These are phyloP conservation scores for Leptomonas pyrrhocoris DNA, from an alignment of 208 protist species.

Conservation along the genomic window DNA sequence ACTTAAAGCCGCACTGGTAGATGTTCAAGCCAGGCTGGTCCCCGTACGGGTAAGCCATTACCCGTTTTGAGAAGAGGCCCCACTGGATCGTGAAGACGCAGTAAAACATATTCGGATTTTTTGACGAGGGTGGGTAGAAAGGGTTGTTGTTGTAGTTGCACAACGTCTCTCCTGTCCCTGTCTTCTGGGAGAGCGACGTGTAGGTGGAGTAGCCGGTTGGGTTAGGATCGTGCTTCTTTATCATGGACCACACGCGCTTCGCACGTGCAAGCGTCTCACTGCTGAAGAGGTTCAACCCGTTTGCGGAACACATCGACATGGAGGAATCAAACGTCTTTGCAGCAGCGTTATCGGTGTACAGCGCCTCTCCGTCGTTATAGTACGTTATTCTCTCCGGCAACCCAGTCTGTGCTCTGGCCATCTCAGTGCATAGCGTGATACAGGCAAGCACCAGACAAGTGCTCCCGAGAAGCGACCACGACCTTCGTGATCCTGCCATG, in stretches of 20 bases:
- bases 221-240: background rate
- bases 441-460: background rate
- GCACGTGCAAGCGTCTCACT: background rate
- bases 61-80: background rate
- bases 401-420: background rate
- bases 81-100: slow-evolving; percentile 15
- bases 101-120: background rate
- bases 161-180: background rate
- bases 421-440: background rate
- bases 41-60: background rate
- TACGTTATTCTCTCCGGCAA: background rate
- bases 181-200: slow-evolving; percentile 6
- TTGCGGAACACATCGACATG: slow-evolving; percentile 4
- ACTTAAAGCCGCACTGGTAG: background rate
- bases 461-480: background rate
- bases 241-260: background rate
- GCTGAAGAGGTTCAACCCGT: slow-evolving; percentile 14
- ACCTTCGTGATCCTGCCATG: background rate
- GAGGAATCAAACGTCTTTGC: background rate
- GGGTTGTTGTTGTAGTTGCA: background rate
- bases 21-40: slow-evolving; percentile 1
- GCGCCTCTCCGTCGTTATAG: background rate
- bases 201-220: background rate
- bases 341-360: background rate
- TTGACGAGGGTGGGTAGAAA: background rate